Conservation (phyloP, 768 basidiomycete genomes). For the Lactifluus subvellereus region DNA sequence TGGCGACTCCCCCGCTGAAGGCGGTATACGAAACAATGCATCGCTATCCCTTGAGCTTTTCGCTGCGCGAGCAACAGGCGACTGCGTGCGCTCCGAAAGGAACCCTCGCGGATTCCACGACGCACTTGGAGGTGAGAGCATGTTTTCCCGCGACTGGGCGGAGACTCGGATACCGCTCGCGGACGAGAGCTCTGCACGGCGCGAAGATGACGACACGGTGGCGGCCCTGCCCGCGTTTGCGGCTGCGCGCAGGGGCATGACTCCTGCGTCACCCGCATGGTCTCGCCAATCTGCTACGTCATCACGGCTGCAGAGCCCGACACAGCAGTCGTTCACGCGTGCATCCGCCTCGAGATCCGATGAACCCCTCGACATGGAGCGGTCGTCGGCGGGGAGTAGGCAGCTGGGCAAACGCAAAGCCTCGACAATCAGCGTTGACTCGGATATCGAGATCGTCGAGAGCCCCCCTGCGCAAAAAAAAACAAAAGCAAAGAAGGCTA, state of each 20-base stretch:
- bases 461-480: conserved; percentile 27
- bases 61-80: conserved; percentile 58
- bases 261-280: conserved; percentile 47
- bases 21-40: conserved; percentile 52
- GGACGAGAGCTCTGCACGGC: conserved; percentile 28
- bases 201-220: conserved; percentile 31
- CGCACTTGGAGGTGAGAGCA: conserved; percentile 50
- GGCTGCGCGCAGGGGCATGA: conserved; percentile 38
- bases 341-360: conserved; percentile 30
- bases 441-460: conserved; percentile 31
- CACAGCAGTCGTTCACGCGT: conserved; percentile 31
- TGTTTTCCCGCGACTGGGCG: conserved; percentile 73
- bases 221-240: conserved; percentile 30
- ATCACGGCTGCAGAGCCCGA: conserved; percentile 44
- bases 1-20: conserved; percentile 35
- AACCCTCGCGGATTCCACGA: conserved; percentile 53
- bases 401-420: conserved; percentile 46
- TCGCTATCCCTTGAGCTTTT: conserved; percentile 73
- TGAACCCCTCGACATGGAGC: conserved; percentile 40
- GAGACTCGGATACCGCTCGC: conserved; percentile 54
- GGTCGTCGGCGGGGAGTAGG: conserved; percentile 23
- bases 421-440: conserved; percentile 27
- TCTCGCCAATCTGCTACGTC: conserved; percentile 32
- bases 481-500: conserved; percentile 23
- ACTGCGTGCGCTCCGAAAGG: conserved; percentile 33